Evolutionary conservation across 2,329 filamentous ascomycete species (phyloP).

Genomic region (Fusarium proliferatum): DNA sequence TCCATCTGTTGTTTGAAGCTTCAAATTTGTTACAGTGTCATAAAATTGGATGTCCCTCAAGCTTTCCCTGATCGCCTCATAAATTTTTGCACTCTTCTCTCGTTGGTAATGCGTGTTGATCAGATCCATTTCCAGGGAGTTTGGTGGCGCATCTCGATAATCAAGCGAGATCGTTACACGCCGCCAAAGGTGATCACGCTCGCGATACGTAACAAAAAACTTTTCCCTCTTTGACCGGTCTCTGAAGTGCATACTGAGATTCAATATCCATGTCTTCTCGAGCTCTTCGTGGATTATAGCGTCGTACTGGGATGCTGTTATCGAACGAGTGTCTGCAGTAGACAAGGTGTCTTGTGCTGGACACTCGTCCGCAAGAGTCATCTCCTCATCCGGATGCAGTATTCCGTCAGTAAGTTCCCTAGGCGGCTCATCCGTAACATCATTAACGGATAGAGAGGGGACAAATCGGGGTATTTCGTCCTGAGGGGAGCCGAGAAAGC

Average conservation of each 20-base stretch:
- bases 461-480: conserved; percentile 32
- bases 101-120: conserved; percentile 82
- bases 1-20: conserved; percentile 87
- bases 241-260: conserved; percentile 97
- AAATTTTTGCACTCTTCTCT: conserved; percentile 93
- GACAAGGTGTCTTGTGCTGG: conserved; percentile 48
- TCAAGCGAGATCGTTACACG: conserved; percentile 94
- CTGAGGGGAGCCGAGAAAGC: conserved; percentile 50
- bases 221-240: conserved; percentile 95
- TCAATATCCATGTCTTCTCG: conserved; percentile 92
- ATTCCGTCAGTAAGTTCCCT: conserved; percentile 10
- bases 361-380: conserved; percentile 36
- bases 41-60: conserved; percentile 96
- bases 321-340: conserved; percentile 58
- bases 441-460: conserved; percentile 29
- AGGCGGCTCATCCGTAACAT: conserved; percentile 20
- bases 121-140: conserved; percentile 88
- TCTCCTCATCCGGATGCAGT: conserved; percentile 35
- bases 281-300: conserved; percentile 81
- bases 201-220: conserved; percentile 95
- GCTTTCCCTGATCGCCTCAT: conserved; percentile 93
- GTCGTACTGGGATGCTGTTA: conserved; percentile 67
- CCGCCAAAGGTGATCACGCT: conserved; percentile 81
- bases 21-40: conserved; percentile 94
- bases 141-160: conserved; percentile 81